These are phyloP conservation scores for Capronia coronata DNA, from an alignment of 2,329 filamentous ascomycete species.

Conservation along the genomic window DNA sequence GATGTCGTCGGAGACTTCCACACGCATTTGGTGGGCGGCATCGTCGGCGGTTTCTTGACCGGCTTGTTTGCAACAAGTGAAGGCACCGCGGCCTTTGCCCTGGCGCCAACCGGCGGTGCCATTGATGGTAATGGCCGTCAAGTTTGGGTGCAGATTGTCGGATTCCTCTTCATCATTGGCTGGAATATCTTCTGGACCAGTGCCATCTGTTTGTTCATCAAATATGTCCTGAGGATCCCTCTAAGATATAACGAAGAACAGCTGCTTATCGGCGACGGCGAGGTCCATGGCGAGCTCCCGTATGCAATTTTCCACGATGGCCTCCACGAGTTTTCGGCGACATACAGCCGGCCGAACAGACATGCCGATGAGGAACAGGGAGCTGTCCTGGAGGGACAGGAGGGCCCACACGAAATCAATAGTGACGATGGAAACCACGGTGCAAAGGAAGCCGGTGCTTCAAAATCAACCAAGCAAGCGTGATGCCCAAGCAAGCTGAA, in stretches of 20 bases:
- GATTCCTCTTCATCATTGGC: constrained; percentile 45
- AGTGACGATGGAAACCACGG: constrained; percentile 15
- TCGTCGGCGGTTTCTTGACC: constrained; percentile 53
- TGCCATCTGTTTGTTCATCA: constrained; percentile 47
- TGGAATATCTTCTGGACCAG: constrained; percentile 49
- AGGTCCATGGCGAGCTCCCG: constrained; percentile 45
- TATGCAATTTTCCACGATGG: constrained; percentile 32
- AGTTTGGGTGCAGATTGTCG: constrained; percentile 46
- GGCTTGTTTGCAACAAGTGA: constrained; percentile 59
- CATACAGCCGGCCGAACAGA: constrained; percentile 11
- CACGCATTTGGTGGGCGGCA: constrained; percentile 45
- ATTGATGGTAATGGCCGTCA: constrained; percentile 48
- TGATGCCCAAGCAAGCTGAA: constrained; percentile 8
- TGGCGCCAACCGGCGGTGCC: constrained; percentile 43
- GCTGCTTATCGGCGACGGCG: constrained; percentile 43
- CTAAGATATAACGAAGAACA: constrained; percentile 45
- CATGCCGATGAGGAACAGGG: constrained; percentile 8
- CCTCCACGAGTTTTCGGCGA: constrained; percentile 15
- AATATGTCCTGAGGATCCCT: constrained; percentile 44
- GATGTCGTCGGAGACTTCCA: constrained; percentile 48
- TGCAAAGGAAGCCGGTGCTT: constrained; percentile 2
- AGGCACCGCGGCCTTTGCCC: constrained; percentile 43
- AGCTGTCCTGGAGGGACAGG: constrained; percentile 17
- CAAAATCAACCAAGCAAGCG: constrained; percentile 18
- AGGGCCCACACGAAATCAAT: constrained; percentile 8